Percentiles rank a stretch among this genome's conserved stretches.
Evolutionary conservation across 2,329 filamentous ascomycete species (phyloP).

Genomic region (Diplodia corticola): DNA sequence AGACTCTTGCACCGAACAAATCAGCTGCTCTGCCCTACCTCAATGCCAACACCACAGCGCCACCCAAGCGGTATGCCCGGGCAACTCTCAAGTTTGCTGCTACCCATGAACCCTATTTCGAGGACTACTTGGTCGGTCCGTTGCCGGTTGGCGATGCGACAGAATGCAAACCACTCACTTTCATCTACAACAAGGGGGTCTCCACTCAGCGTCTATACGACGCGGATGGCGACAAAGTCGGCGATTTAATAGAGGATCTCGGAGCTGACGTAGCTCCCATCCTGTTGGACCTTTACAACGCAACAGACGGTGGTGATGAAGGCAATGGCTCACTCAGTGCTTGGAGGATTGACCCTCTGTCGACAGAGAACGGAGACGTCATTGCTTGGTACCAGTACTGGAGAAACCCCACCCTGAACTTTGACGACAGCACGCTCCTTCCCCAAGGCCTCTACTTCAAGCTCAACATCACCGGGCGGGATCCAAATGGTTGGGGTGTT

Average conservation of each 20-base stretch:
- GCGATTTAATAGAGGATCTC: constrained; percentile 38
- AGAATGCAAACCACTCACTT: constrained; percentile 34
- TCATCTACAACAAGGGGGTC: constrained; percentile 32
- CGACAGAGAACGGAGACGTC: constrained; percentile 40
- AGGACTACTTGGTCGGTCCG: constrained; percentile 53
- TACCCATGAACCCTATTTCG: constrained; percentile 36
- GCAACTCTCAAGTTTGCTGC: neutral
- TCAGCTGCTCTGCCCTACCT: neutral
- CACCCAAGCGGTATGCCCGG: neutral
- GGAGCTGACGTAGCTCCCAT: neutral
- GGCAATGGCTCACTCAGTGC: constrained; percentile 45
- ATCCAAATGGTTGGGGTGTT: constrained; percentile 53
- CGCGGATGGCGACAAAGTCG: constrained; percentile 38
- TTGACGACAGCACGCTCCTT: constrained; percentile 47
- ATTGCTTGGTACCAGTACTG: constrained; percentile 53
- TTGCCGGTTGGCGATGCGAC: constrained; percentile 48
- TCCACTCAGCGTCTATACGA: constrained; percentile 46
- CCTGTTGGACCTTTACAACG: constrained; percentile 34
- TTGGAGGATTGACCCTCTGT: constrained; percentile 45
- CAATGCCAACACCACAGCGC: neutral
- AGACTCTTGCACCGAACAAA: neutral
- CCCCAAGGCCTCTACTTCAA: constrained; percentile 48
- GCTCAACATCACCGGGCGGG: constrained; percentile 52
- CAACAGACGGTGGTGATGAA: constrained; percentile 34
- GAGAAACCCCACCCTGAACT: constrained; percentile 40